A percentile compares a stretch with the other conserved stretches of the same genome.
These are phyloP conservation scores for Russula emetica DNA, from an alignment of 768 basidiomycete genomes.

Conservation along the genomic window DNA sequence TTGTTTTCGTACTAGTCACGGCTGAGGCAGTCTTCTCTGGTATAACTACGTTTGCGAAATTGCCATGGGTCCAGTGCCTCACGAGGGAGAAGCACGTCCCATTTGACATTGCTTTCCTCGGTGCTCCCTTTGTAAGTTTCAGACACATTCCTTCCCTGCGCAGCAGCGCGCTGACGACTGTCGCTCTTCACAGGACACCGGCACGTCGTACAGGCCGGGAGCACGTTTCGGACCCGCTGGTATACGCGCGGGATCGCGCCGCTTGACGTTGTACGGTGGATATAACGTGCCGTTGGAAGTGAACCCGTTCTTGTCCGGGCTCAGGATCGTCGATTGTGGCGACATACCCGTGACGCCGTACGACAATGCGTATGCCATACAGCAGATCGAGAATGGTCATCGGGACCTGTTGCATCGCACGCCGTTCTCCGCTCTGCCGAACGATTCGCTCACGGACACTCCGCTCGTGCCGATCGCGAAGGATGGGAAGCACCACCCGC, in stretches of 20 bases:
- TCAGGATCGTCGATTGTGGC: conserved; percentile 71
- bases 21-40: conserved; percentile 80
- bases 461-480: conserved; percentile 53
- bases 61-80: conserved; percentile 82
- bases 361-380: conserved; percentile 66
- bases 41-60: conserved; percentile 78
- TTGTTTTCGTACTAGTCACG: conserved; percentile 45
- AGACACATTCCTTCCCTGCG: too few species aligned
- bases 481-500: conserved; percentile 73
- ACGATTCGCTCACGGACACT: conserved; percentile 56
- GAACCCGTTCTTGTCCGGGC: conserved; percentile 66
- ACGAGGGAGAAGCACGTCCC: conserved; percentile 51
- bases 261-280: conserved; percentile 69
- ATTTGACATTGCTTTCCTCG: conserved; percentile 82
- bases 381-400: conserved; percentile 72
- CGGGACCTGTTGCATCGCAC: conserved; percentile 62
- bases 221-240: conserved; percentile 85
- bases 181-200: conserved; percentile 49
- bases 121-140: conserved; percentile 62
- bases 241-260: conserved; percentile 73
- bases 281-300: conserved; percentile 72
- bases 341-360: conserved; percentile 78
- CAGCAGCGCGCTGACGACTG: not conserved
- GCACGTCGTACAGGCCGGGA: conserved; percentile 74
- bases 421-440: conserved; percentile 57